These are phyloP conservation scores for Tolypocladium endophyticum DNA, from an alignment of 2,329 filamentous ascomycete species.

Conservation along the genomic window DNA sequence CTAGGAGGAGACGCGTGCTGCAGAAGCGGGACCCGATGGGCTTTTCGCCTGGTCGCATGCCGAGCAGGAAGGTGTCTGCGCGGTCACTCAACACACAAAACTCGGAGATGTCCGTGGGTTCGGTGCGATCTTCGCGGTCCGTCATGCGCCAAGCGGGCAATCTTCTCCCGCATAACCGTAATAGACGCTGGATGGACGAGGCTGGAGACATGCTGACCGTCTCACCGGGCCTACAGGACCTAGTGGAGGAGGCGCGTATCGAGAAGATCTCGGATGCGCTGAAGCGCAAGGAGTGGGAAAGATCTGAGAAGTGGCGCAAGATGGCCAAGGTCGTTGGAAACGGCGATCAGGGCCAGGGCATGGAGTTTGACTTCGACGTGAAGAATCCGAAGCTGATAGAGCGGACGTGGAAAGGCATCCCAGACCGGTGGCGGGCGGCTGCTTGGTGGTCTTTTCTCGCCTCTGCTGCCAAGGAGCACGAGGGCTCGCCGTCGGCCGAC, in stretches of 20 bases:
- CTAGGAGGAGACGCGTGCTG: conserved; percentile 36
- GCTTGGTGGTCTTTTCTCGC: conserved; percentile 93
- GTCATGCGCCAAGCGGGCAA: conserved; percentile 48
- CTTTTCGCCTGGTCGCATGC: conserved; percentile 31
- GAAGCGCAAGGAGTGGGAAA: conserved; percentile 52
- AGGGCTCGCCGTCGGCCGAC: conserved; percentile 53
- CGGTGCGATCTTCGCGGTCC: conserved; percentile 42
- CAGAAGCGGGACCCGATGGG: conserved; percentile 22
- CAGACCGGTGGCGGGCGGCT: conserved; percentile 84
- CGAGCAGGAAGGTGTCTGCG: conserved; percentile 45
- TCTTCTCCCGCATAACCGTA: conserved; percentile 48
- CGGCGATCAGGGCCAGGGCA: conserved; percentile 41
- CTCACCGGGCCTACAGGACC: conserved; percentile 44
- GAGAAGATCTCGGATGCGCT: conserved; percentile 42
- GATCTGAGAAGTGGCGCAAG: conserved; percentile 57
- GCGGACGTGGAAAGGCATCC: conserved; percentile 95
- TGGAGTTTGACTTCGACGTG: conserved; percentile 69
- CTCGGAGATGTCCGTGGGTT: conserved; percentile 39
- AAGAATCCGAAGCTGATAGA: conserved; percentile 77
- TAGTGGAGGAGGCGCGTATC: conserved; percentile 42
- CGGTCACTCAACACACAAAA: conserved; percentile 48
- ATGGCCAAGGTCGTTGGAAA: conserved; percentile 49
- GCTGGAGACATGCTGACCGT: conserved; percentile 57
- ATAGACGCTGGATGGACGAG: conserved; percentile 51
- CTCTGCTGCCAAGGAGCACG: conserved; percentile 57